These are phyloP conservation scores for Silene uniflora DNA, from an alignment of 148 eudicot genomes.

Conservation along the genomic window DNA sequence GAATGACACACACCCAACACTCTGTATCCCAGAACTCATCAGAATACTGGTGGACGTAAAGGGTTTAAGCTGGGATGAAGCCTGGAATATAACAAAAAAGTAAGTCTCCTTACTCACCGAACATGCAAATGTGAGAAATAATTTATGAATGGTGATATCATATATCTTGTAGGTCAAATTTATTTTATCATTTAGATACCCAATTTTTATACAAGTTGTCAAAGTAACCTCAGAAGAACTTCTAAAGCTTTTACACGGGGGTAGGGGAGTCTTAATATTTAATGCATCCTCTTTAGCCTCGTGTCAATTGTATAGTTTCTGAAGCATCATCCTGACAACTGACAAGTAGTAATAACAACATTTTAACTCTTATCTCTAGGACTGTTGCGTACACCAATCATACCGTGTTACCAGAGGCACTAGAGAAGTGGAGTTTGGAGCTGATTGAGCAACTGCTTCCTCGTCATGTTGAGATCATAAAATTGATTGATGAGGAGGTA, in stretches of 20 bases:
- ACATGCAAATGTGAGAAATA: no score
- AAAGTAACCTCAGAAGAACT: not conserved
- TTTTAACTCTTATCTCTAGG: slow-evolving; percentile 34
- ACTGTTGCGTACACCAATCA: slow-evolving; percentile 97
- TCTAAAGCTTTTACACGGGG: slow-evolving; percentile 11
- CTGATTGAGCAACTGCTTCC: slow-evolving; percentile 84
- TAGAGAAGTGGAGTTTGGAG: slow-evolving; percentile 97
- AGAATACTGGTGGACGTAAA: slow-evolving; percentile 87
- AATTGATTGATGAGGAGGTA: slow-evolving; percentile 87
- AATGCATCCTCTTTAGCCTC: not conserved
- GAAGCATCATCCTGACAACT: slow-evolving; percentile 3
- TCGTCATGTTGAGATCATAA: slow-evolving; percentile 90
- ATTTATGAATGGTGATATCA: not conserved
- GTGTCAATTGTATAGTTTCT: not conserved
- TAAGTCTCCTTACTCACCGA: slow-evolving; percentile 18
- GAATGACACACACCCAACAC: slow-evolving; percentile 98
- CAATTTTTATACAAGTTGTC: not conserved
- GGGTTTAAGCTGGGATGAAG: slow-evolving; percentile 77
- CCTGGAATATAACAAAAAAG: slow-evolving; percentile 89
- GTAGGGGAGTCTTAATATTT: not conserved
- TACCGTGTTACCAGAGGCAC: slow-evolving; percentile 92
- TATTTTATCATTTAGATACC: not conserved
- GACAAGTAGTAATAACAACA: not conserved
- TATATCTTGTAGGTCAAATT: not conserved
- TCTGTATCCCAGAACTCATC: slow-evolving; percentile 90